Percentiles rank a stretch among this genome's conserved stretches.
Evolutionary conservation across 345 rosid species (phyloP).

Genomic region (Atalantia buxifolia): DNA sequence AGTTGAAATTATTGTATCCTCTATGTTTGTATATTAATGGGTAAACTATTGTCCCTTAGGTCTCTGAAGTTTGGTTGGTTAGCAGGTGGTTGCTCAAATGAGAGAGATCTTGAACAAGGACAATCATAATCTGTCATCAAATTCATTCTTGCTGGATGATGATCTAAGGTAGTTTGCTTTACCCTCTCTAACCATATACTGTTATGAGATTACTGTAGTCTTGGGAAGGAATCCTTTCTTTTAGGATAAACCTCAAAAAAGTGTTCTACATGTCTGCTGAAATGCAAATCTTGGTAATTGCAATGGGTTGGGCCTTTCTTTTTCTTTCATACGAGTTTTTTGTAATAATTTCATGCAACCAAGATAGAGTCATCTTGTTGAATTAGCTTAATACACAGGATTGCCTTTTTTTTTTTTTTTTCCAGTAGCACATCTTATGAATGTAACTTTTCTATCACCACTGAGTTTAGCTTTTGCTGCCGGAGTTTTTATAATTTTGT

Average conservation of each 20-base stretch:
- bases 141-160: conserved; percentile 91
- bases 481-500: too few relatives aligned
- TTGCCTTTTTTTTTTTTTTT: background rate
- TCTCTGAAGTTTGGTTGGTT: conserved; percentile 10
- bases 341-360: background rate
- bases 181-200: too few relatives aligned
- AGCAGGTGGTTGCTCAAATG: conserved; percentile 85
- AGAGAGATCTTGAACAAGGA: conserved; percentile 81
- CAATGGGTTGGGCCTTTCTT: background rate
- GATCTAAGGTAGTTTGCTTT: conserved; percentile 67
- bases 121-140: conserved; percentile 72
- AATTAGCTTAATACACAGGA: background rate
- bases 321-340: background rate
- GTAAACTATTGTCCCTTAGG: background rate
- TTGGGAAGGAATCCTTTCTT: background rate
- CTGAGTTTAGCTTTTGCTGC: too few relatives aligned
- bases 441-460: too few relatives aligned
- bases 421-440: too few relatives aligned
- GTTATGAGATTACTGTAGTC: background rate
- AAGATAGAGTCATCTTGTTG: background rate
- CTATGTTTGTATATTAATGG: background rate
- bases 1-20: conserved; percentile 22
- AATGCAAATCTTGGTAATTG: background rate
- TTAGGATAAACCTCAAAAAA: background rate
- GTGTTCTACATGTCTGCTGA: background rate